Percentiles rank a stretch among this genome's conserved stretches.
Conservation (phyloP, 306 rosid species). For the Ceratonia siliqua region DNA sequence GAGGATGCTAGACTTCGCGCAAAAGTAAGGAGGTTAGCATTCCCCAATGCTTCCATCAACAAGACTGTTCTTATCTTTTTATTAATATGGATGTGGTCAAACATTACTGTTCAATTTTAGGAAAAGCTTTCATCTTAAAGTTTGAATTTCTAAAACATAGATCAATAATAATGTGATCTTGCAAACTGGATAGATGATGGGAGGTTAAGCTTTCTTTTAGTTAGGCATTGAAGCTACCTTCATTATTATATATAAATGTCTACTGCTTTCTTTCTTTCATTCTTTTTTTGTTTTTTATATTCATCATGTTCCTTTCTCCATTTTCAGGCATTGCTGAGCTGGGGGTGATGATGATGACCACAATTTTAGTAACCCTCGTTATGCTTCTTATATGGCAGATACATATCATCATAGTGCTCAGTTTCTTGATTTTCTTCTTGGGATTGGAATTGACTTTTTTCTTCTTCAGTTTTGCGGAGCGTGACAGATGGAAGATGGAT, state of each 20-base stretch:
- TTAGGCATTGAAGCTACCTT: slow-evolving; percentile 17
- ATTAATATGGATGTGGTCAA: neutral
- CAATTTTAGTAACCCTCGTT: slow-evolving; percentile 82
- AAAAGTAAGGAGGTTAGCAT: too few species aligned
- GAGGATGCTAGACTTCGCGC: too few species aligned
- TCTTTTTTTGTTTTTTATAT: neutral
- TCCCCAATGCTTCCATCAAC: neutral
- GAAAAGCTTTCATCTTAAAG: slow-evolving; percentile 23
- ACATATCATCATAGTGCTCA: slow-evolving; percentile 67
- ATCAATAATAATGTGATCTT: slow-evolving; percentile 22
- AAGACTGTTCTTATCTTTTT: neutral
- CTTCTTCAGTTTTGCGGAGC: slow-evolving; percentile 89
- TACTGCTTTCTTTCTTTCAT: neutral
- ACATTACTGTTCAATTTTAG: neutral
- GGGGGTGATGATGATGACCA: slow-evolving; percentile 99
- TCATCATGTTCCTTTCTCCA: slow-evolving; percentile 28
- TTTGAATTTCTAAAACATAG: slow-evolving; percentile 13
- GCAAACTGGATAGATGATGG: neutral
- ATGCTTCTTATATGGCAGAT: slow-evolving; percentile 99
- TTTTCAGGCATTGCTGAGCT: slow-evolving; percentile 92
- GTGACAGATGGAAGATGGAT: slow-evolving; percentile 97
- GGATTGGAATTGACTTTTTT: slow-evolving; percentile 84
- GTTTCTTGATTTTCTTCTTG: slow-evolving; percentile 70
- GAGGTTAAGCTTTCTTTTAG: neutral
- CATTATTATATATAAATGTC: neutral